Percentiles rank a stretch among this genome's conserved stretches.
phyloP scores from a whole-genome alignment of 768 basidiomycete genomes.

The Serendipita vermifera region DNA sequence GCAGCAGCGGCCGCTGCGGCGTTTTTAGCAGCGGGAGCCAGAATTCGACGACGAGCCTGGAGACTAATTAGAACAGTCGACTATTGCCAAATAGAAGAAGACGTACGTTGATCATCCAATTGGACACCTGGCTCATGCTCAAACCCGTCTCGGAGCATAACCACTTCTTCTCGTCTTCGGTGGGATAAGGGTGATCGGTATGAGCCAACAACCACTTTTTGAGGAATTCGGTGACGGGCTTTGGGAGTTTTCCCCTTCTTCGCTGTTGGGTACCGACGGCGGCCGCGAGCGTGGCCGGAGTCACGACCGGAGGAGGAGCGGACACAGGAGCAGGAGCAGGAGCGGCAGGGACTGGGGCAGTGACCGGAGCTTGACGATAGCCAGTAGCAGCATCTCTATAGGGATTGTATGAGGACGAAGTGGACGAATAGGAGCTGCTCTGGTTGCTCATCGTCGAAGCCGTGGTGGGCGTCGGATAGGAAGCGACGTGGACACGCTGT shows the following conservation, averaged over 20 bases:
- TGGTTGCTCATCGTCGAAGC: not conserved
- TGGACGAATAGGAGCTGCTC: not conserved
- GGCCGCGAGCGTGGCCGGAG: conserved; percentile 43
- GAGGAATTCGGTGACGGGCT: conserved; percentile 80
- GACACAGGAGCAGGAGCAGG: conserved; percentile 8
- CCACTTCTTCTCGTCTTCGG: conserved; percentile 83
- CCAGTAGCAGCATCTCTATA: not conserved
- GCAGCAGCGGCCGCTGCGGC: not conserved
- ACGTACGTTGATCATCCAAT: conserved; percentile 85
- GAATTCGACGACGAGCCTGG: conserved; percentile 9
- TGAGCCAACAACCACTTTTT: conserved; percentile 82
- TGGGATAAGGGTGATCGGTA: conserved; percentile 79
- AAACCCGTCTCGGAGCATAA: conserved; percentile 74
- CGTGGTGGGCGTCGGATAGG: not conserved
- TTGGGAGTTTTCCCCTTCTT: conserved; percentile 78
- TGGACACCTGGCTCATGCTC: conserved; percentile 81
- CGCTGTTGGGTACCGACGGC: conserved; percentile 45
- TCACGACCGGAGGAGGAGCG: conserved; percentile 25
- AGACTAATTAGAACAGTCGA: not conserved
- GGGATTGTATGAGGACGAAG: not conserved
- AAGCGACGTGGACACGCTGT: not conserved
- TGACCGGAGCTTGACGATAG: not conserved
- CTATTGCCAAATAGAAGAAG: not conserved
- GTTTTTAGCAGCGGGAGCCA: conserved; percentile 5
- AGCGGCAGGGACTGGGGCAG: no score